Evolutionary conservation across 2,329 filamentous ascomycete species (phyloP).

Genomic region (Aspergillus vadensis): DNA sequence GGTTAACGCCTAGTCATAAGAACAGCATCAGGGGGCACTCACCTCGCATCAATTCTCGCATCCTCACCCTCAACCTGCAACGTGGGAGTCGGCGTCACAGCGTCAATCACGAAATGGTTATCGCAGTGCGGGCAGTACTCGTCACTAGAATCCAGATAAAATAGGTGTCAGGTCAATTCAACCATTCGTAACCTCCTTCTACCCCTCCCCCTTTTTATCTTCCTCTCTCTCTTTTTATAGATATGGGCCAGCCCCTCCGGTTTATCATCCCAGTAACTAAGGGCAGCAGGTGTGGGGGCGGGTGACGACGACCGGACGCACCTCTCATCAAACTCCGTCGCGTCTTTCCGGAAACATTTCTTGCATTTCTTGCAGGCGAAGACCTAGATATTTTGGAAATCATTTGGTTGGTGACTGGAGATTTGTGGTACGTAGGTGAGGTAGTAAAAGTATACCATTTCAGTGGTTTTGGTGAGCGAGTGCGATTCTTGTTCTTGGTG

Average conservation of each 20-base stretch:
- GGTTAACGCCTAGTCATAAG: no score
- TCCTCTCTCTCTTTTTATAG: background rate
- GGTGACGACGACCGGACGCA: constrained; percentile 25
- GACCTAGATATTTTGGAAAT: constrained; percentile 39
- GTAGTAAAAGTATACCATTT: constrained; percentile 61
- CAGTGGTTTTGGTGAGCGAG: constrained; percentile 71
- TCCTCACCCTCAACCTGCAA: constrained; percentile 91
- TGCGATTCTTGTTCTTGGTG: constrained; percentile 81
- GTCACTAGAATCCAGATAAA: constrained; percentile 58
- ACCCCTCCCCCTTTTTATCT: background rate
- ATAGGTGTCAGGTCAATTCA: background rate
- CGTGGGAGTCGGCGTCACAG: constrained; percentile 76
- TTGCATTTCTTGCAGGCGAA: constrained; percentile 99
- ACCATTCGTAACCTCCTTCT: background rate
- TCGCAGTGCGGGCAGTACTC: constrained; percentile 99
- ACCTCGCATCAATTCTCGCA: constrained; percentile 75
- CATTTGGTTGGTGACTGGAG: background rate
- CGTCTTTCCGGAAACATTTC: constrained; percentile 96
- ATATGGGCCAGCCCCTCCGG: background rate
- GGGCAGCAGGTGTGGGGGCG: background rate
- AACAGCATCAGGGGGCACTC: no score
- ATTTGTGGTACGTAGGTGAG: background rate
- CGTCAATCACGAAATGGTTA: constrained; percentile 95
- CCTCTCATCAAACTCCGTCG: constrained; percentile 85
- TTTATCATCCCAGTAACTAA: background rate